Conservation (phyloP, 192 early-diverging fungal species). For the Funneliformis mosseae region DNA sequence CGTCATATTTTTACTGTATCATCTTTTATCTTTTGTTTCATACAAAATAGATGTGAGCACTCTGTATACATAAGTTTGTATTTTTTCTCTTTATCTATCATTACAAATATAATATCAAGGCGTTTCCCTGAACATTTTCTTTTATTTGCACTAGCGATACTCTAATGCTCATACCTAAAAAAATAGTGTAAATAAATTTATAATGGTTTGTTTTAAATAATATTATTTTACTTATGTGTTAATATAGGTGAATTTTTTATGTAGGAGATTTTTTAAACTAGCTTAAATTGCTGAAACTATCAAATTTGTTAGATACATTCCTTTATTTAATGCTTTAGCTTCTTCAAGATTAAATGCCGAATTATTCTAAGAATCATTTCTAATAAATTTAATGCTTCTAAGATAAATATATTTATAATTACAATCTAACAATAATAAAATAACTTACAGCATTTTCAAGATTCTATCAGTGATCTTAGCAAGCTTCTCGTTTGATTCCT, state of each 20-base stretch:
- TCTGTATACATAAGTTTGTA: too few relatives aligned
- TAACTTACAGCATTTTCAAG: not conserved
- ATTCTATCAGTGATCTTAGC: not conserved
- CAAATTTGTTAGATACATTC: conserved; percentile 7
- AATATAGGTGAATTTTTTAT: not conserved
- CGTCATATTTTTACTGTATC: too few relatives aligned
- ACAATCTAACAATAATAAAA: not conserved
- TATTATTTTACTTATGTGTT: not conserved
- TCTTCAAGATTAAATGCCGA: not conserved
- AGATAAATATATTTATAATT: not conserved
- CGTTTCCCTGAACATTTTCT: too few relatives aligned
- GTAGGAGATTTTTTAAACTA: not conserved
- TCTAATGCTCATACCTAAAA: too few relatives aligned
- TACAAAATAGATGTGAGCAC: too few relatives aligned
- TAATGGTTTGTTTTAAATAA: too few relatives aligned
- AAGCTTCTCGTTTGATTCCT: not conserved
- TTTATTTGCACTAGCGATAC: too few relatives aligned
- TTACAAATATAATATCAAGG: too few relatives aligned
- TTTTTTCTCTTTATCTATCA: too few relatives aligned
- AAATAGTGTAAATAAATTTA: too few relatives aligned
- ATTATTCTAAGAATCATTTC: conserved; percentile 12
- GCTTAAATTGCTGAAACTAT: not conserved
- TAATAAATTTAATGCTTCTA: not conserved
- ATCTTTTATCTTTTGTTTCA: too few relatives aligned
- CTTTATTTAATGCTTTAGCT: not conserved